A percentile compares a stretch with the other conserved stretches of the same genome.
These are phyloP conservation scores for Alternaria gaisen DNA, from an alignment of 2,329 filamentous ascomycete species.

Conservation along the genomic window DNA sequence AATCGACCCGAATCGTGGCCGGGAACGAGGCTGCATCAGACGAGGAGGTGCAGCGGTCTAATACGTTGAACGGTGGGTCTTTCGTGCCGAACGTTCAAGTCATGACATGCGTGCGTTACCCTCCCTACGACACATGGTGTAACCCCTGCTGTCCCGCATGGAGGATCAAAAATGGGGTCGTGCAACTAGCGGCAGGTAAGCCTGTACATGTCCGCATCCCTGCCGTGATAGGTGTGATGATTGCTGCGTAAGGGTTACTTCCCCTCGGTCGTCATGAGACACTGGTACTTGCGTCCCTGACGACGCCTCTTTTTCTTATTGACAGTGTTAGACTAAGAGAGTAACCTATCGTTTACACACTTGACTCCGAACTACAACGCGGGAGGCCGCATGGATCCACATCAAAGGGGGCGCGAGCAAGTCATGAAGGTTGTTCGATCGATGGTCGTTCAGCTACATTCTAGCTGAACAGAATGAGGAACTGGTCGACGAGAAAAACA, in stretches of 20 bases:
- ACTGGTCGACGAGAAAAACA: conserved; percentile 3
- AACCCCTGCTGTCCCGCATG: conserved; percentile 25
- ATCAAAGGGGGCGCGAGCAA: neutral
- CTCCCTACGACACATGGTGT: conserved; percentile 16
- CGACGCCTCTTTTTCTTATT: neutral
- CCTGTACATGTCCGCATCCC: conserved; percentile 21
- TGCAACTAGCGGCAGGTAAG: conserved; percentile 21
- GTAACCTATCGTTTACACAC: conserved; percentile 1
- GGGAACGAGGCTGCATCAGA: conserved; percentile 9
- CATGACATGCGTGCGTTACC: conserved; percentile 19
- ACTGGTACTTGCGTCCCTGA: conserved; percentile 13
- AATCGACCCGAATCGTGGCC: conserved; percentile 1
- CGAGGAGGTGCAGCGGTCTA: conserved; percentile 14
- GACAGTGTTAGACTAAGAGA: conserved; percentile 5
- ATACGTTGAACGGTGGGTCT: conserved; percentile 17
- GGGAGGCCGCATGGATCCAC: neutral
- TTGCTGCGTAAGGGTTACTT: conserved; percentile 10
- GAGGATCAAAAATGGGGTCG: conserved; percentile 28
- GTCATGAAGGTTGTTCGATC: neutral
- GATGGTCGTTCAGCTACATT: neutral
- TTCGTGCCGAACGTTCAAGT: conserved; percentile 9
- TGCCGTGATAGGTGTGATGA: conserved; percentile 14
- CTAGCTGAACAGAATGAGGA: neutral
- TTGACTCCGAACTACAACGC: neutral
- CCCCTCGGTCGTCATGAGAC: conserved; percentile 13